A percentile compares a stretch with the other conserved stretches of the same genome.
These are phyloP conservation scores for Ramaria sp. DNA, from an alignment of 768 basidiomycete species.

Conservation along the genomic window DNA sequence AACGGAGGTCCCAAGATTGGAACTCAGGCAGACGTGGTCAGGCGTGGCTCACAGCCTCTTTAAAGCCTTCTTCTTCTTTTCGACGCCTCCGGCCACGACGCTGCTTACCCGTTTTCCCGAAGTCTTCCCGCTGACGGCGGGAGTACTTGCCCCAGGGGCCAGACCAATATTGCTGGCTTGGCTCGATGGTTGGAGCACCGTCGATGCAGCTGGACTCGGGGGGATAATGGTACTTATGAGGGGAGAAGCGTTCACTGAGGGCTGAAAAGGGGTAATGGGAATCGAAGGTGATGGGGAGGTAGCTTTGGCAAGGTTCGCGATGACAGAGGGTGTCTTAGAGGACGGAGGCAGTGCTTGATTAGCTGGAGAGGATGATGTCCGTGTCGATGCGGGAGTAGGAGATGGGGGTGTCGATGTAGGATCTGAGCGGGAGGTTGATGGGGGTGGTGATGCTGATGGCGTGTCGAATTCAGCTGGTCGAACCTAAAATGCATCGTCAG, in stretches of 20 bases:
- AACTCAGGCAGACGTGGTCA: not conserved
- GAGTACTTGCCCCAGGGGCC: conserved; percentile 13
- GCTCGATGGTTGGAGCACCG: conserved; percentile 20
- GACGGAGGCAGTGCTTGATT: conserved; percentile 21
- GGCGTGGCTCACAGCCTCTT: conserved; percentile 48
- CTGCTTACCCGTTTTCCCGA: conserved; percentile 12
- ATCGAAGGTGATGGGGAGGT: conserved; percentile 29
- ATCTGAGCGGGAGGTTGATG: conserved; percentile 5
- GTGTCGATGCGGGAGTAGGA: conserved; percentile 17
- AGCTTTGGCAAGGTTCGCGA: conserved; percentile 29
- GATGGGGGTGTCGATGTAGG: conserved; percentile 6
- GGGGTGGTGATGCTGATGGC: conserved; percentile 22
- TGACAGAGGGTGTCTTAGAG: conserved; percentile 18
- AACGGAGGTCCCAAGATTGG: not conserved
- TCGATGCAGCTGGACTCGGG: conserved; percentile 20
- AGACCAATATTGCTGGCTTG: not conserved
- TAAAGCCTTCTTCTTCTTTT: conserved; percentile 84
- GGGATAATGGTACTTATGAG: conserved; percentile 32
- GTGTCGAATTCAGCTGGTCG: conserved; percentile 61
- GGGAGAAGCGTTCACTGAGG: conserved; percentile 17
- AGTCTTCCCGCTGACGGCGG: conserved; percentile 31
- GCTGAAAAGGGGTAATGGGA: conserved; percentile 27
- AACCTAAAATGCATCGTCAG: conserved; percentile 13
- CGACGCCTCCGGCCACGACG: conserved; percentile 40
- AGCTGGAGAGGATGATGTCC: conserved; percentile 20